phyloP scores from a whole-genome alignment of 2,329 filamentous ascomycete genomes.

The Botryosphaeria dothidea region DNA sequence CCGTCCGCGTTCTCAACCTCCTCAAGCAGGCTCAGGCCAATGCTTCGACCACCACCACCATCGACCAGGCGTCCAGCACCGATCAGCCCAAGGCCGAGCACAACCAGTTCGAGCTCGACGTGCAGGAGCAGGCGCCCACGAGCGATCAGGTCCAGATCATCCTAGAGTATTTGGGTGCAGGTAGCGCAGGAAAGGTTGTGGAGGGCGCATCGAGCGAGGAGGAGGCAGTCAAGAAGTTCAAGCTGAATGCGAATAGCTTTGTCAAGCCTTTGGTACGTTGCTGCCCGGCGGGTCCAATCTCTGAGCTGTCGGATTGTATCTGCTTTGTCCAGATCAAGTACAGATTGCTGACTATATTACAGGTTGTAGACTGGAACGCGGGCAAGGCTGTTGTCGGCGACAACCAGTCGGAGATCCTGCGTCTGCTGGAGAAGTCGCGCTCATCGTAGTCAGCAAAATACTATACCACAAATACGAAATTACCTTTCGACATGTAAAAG shows the following conservation, averaged over 20 bases:
- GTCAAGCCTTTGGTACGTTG: constrained; percentile 71
- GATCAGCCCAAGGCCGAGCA: constrained; percentile 60
- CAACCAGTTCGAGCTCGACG: constrained; percentile 80
- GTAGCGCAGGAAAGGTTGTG: constrained; percentile 65
- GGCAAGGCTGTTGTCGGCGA: constrained; percentile 77
- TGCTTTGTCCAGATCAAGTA: not conserved
- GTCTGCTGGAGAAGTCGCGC: constrained; percentile 65
- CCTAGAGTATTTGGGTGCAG: constrained; percentile 73
- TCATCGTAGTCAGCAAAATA: not conserved
- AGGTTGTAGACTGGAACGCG: constrained; percentile 87
- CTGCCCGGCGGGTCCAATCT: not conserved
- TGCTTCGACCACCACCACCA: constrained; percentile 66
- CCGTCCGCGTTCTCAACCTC: constrained; percentile 70
- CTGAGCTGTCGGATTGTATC: too few species aligned
- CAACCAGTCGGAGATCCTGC: constrained; percentile 85
- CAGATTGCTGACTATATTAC: constrained; percentile 6
- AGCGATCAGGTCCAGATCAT: constrained; percentile 80
- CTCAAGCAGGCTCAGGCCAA: constrained; percentile 79
- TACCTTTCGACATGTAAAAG: not conserved
- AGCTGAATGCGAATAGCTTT: constrained; percentile 68
- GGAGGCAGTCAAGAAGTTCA: constrained; percentile 80
- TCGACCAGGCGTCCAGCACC: constrained; percentile 71
- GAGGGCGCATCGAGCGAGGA: constrained; percentile 70
- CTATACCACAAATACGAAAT: not conserved
- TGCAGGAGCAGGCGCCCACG: constrained; percentile 80